A percentile compares a stretch with the other conserved stretches of the same genome.
These are phyloP conservation scores for Leccinum subatratum DNA, from an alignment of 1,284 basidiomycete genomes.

Conservation along the genomic window DNA sequence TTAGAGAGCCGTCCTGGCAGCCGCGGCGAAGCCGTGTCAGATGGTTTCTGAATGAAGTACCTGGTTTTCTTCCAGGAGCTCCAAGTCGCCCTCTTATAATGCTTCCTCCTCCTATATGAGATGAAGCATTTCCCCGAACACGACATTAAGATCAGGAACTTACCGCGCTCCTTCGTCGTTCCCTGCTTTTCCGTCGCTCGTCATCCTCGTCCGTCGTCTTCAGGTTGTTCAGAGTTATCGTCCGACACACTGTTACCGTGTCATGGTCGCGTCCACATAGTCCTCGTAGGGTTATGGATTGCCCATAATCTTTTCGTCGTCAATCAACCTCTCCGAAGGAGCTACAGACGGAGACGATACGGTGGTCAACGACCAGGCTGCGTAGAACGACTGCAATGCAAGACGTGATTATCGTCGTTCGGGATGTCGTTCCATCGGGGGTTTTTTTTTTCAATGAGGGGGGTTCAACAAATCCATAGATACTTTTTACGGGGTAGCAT, in stretches of 20 bases:
- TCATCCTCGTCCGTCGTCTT: slow-evolving; percentile 78
- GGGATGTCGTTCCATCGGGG: slow-evolving; percentile 33
- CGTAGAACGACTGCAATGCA: background rate
- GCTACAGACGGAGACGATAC: slow-evolving; percentile 54
- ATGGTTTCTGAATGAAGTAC: slow-evolving; percentile 61
- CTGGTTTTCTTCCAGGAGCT: slow-evolving; percentile 92
- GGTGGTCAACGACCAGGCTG: slow-evolving; percentile 27
- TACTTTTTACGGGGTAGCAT: slow-evolving; percentile 54
- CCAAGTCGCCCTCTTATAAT: slow-evolving; percentile 95
- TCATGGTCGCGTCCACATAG: slow-evolving; percentile 51
- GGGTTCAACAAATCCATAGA: slow-evolving; percentile 94
- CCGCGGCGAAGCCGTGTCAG: slow-evolving; percentile 72
- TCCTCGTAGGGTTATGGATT: too few relatives aligned
- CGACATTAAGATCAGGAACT: slow-evolving; percentile 20
- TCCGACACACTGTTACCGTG: slow-evolving; percentile 47
- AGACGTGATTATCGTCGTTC: background rate
- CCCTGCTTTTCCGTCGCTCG: slow-evolving; percentile 53
- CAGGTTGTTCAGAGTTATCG: slow-evolving; percentile 81
- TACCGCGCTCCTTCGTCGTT: slow-evolving; percentile 64
- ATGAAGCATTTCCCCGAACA: slow-evolving; percentile 14
- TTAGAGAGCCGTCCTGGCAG: slow-evolving; percentile 64
- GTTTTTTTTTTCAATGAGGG: slow-evolving; percentile 66
- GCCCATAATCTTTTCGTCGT: slow-evolving; percentile 60
- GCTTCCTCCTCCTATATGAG: slow-evolving; percentile 49
- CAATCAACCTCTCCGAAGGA: slow-evolving; percentile 29